A percentile compares a stretch with the other conserved stretches of the same genome.
Conservation (phyloP, 345 rosid species). For the Tarenaya hassleriana region DNA sequence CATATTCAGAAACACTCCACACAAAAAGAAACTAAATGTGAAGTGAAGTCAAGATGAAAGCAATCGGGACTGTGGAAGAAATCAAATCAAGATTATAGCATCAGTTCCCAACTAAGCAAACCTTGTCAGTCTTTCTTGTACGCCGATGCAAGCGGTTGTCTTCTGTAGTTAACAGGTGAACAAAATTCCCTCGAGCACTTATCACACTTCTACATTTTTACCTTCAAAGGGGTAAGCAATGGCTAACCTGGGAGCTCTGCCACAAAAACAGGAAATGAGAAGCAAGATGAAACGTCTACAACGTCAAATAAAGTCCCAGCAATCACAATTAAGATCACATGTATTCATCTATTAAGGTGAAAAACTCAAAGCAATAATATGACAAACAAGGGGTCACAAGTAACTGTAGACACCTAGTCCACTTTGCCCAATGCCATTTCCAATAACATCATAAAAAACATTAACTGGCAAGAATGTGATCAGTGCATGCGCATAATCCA, state of each 20-base stretch:
- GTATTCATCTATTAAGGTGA: not conserved
- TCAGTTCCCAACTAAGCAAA: slow-evolving; percentile 22
- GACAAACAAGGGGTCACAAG: slow-evolving; percentile 10
- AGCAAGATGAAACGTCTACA: too few species aligned
- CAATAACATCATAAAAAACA: not conserved
- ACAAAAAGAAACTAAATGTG: not conserved
- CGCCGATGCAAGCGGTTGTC: slow-evolving; percentile 94
- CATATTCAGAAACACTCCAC: slow-evolving; percentile 16
- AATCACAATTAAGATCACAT: too few species aligned
- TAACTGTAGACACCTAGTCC: slow-evolving; percentile 3
- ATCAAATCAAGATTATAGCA: slow-evolving; percentile 1
- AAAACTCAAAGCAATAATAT: slow-evolving; percentile 1
- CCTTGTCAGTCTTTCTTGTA: slow-evolving; percentile 77
- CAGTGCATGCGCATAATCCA: slow-evolving; percentile 13
- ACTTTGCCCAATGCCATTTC: slow-evolving; percentile 2
- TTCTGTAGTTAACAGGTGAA: slow-evolving; percentile 77
- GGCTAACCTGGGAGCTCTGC: slow-evolving; percentile 86
- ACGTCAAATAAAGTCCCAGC: slow-evolving; percentile 12
- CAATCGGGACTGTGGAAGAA: not conserved
- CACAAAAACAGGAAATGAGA: slow-evolving; percentile 9
- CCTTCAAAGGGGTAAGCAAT: slow-evolving; percentile 75
- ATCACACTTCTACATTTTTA: slow-evolving; percentile 85
- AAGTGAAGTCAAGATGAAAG: not conserved
- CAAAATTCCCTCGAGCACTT: slow-evolving; percentile 84
- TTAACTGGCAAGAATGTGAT: not conserved